These are phyloP conservation scores for Komagataella mondaviorum DNA, from an alignment of 805 yeast species.

Conservation along the genomic window DNA sequence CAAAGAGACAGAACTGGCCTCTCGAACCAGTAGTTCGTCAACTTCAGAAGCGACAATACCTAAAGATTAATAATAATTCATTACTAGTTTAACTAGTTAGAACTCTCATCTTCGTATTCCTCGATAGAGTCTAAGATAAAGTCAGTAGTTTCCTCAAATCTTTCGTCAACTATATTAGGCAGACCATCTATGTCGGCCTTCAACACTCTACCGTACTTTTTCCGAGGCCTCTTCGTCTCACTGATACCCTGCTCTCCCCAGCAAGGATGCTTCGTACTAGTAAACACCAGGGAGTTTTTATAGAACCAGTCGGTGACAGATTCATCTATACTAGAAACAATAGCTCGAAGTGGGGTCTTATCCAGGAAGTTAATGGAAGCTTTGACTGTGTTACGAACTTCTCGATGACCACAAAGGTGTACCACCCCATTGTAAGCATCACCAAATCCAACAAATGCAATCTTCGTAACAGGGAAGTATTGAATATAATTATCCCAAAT, in stretches of 20 bases:
- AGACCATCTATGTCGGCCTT: conserved; percentile 62
- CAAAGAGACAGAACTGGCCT: not conserved
- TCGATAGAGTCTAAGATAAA: conserved; percentile 71
- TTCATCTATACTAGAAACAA: conserved; percentile 84
- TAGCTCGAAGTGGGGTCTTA: conserved; percentile 54
- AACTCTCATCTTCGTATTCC: conserved; percentile 34
- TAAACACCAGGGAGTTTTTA: conserved; percentile 71
- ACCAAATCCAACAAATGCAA: conserved; percentile 80
- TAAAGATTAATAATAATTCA: not conserved
- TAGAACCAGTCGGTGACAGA: conserved; percentile 85
- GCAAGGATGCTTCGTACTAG: conserved; percentile 61
- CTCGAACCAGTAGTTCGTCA: not conserved
- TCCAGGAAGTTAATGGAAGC: conserved; percentile 64
- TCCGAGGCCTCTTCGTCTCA: conserved; percentile 58
- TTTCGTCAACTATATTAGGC: conserved; percentile 63
- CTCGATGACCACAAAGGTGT: conserved; percentile 77
- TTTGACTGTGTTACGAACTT: conserved; percentile 44
- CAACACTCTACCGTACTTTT: conserved; percentile 83
- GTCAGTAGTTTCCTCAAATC: conserved; percentile 77
- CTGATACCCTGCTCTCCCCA: conserved; percentile 42
- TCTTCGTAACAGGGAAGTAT: conserved; percentile 51
- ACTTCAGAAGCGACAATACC: not conserved
- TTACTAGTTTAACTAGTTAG: not conserved
- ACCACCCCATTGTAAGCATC: conserved; percentile 81
- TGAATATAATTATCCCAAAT: conserved; percentile 87